Conservation (phyloP, 257 asterid species). For the Ajuga chamaepitys region DNA sequence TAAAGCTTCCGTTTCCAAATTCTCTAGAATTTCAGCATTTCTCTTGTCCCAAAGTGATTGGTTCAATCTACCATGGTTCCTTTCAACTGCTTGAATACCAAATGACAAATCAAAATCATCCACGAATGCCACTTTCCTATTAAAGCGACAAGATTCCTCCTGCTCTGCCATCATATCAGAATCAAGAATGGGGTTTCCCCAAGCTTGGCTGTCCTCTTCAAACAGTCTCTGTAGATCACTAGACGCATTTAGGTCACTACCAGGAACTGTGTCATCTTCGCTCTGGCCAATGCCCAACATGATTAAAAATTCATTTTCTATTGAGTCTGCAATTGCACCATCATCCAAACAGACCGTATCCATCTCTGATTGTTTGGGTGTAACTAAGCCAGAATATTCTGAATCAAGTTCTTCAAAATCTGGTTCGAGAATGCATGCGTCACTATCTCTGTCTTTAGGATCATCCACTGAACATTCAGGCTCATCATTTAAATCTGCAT, state of each 20-base stretch:
- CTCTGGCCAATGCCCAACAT: constrained; percentile 43
- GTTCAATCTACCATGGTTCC: constrained; percentile 18
- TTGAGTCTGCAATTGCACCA: constrained; percentile 51
- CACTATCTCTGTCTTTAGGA: constrained; percentile 15
- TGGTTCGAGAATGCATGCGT: constrained; percentile 11
- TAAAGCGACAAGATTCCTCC: constrained; percentile 13
- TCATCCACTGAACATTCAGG: constrained; percentile 18
- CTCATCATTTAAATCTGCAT: constrained; percentile 13
- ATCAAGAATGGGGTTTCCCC: constrained; percentile 21
- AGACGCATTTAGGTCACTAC: constrained; percentile 27
- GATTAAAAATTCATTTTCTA: constrained; percentile 72
- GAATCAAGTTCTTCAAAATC: constrained; percentile 32
- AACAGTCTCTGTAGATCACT: constrained; percentile 32
- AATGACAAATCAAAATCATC: constrained; percentile 57
- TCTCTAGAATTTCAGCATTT: constrained; percentile 62
- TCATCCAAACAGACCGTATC: constrained; percentile 57
- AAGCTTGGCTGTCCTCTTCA: constrained; percentile 29
- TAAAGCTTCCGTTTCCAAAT: constrained; percentile 69
- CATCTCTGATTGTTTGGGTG: constrained; percentile 18
- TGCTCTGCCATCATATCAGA: constrained; percentile 27
- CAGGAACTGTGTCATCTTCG: constrained; percentile 28
- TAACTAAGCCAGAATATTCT: constrained; percentile 15
- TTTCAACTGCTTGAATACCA: constrained; percentile 34
- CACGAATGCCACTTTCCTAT: constrained; percentile 21
- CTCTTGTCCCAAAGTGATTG: constrained; percentile 42